Conservation (phyloP, 331 rosid species). For the Quercus phellos region DNA sequence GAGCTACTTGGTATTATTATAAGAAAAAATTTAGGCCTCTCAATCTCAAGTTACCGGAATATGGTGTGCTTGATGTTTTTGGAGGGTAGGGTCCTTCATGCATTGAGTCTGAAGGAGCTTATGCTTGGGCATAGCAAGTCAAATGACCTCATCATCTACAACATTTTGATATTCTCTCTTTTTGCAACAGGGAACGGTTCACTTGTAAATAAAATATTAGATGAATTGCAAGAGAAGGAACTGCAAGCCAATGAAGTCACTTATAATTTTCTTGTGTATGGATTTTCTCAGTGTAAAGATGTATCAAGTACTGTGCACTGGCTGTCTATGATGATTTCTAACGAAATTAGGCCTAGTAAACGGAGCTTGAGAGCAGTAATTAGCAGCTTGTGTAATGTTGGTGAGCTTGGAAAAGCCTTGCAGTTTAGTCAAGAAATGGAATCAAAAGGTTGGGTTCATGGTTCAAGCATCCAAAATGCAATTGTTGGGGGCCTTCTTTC, state of each 20-base stretch:
- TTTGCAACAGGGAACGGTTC: conserved; percentile 41
- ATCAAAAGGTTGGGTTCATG: conserved; percentile 60
- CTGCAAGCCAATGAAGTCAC: conserved; percentile 53
- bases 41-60: conserved; percentile 48
- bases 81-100: conserved; percentile 40
- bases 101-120: conserved; percentile 50
- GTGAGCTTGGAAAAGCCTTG: conserved; percentile 59
- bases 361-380: conserved; percentile 61
- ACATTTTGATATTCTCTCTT: conserved; percentile 68
- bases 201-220: conserved; percentile 37
- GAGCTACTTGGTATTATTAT: conserved; percentile 57
- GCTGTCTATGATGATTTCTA: conserved; percentile 60
- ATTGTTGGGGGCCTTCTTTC: conserved; percentile 58
- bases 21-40: conserved; percentile 42
- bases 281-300: conserved; percentile 57
- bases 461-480: conserved; percentile 54
- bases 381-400: conserved; percentile 42
- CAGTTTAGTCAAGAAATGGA: conserved; percentile 66
- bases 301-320: conserved; percentile 42
- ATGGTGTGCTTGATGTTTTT: conserved; percentile 46
- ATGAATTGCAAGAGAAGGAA: conserved; percentile 50
- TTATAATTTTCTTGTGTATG: conserved; percentile 63
- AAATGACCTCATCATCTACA: conserved; percentile 43
- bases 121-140: conserved; percentile 47
- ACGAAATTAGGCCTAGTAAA: conserved; percentile 56